phyloP scores from a whole-genome alignment of 2,329 filamentous ascomycete genomes.

The Fusarium cicatricum region DNA sequence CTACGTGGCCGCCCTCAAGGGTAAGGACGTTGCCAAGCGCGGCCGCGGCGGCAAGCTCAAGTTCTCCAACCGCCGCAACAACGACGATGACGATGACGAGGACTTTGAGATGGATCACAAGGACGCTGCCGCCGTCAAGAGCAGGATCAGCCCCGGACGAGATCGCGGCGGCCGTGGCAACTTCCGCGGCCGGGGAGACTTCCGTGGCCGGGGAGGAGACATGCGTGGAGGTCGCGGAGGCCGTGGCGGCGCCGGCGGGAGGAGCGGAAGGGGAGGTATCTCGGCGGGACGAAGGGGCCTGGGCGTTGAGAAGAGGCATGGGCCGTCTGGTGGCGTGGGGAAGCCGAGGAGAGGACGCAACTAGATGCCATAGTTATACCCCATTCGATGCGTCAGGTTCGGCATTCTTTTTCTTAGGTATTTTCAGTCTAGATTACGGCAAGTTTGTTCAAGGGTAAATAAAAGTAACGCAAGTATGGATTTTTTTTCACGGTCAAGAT shows the following conservation, averaged over 20 bases:
- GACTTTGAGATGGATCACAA: slow-evolving; percentile 64
- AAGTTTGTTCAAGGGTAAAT: slow-evolving; percentile 23
- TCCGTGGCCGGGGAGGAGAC: slow-evolving; percentile 48
- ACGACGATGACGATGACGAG: slow-evolving; percentile 55
- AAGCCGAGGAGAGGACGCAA: slow-evolving; percentile 51
- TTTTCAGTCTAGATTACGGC: slow-evolving; percentile 32
- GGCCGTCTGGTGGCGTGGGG: slow-evolving; percentile 51
- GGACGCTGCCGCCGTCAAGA: slow-evolving; percentile 62
- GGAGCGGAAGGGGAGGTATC: slow-evolving; percentile 58
- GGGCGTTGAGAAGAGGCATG: slow-evolving; percentile 59
- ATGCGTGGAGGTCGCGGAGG: slow-evolving; percentile 51
- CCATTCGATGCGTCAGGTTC: slow-evolving; percentile 39
- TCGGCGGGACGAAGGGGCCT: slow-evolving; percentile 57
- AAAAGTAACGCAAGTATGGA: slow-evolving; percentile 28
- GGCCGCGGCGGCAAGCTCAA: slow-evolving; percentile 74
- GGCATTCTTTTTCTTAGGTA: slow-evolving; percentile 31
- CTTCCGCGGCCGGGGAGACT: slow-evolving; percentile 43
- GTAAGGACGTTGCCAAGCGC: slow-evolving; percentile 70
- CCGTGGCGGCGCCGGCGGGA: slow-evolving; percentile 47
- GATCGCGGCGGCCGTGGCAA: slow-evolving; percentile 49
- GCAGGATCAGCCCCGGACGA: slow-evolving; percentile 53
- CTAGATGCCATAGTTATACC: slow-evolving; percentile 43
- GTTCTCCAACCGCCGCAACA: slow-evolving; percentile 70
- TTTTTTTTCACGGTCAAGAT: not conserved
- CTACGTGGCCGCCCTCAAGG: slow-evolving; percentile 74